Base-by-base conservation (phyloP, 768 basidiomycete genomes). In the Leccinum rimulosum region DNA sequence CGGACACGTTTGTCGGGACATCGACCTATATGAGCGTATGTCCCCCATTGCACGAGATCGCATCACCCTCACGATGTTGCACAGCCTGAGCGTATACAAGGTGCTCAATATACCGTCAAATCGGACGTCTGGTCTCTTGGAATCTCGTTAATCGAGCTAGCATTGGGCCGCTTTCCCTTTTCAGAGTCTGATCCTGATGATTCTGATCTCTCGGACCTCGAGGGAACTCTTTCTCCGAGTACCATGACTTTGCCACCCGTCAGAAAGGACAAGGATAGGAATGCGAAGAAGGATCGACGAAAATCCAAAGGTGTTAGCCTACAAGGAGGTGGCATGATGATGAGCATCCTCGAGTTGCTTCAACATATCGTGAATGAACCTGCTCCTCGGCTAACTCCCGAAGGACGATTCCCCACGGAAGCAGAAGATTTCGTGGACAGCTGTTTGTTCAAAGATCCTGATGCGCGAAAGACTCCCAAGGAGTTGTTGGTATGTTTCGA, bases 311-410 rank as follows among this genome's bases (percentile, higher is more conserved):
- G 96, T 51, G 96, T 98, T 57, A 91, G 88, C 65, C 75, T 97
- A 64, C 93, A 95, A 71, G 96, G 96, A 38, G 92, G 93, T 2
- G 91, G 90, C 31, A 95, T 93, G 89, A 97, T 94, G 64, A 98
- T 99, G 95, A 92, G 89, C 68, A 98, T 99, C 73, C 76, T 99
- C 64, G 97, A 99, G 76, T 74, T 99, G 54, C 77, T 99, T 61
- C 97, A 98, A 71, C 94, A 98, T 71, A 98, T 99, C 66, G 97
- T 99, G 54, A 98, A 98, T 70, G 97, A 98, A 76, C 94, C 96
- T 58, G 96, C 97, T 28, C 97, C 97, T 45, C 80, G 84, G 69
- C 74, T 99, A 64, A 87, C 87, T 11, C 84, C 86, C 1, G 86
- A 89, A 58, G 88, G 87, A 36, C 81, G 80, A 63, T 89, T 83